Evolutionary conservation across 352 stramenopile genomes (phyloP).

Genomic region (Phytophthora cajani): DNA sequence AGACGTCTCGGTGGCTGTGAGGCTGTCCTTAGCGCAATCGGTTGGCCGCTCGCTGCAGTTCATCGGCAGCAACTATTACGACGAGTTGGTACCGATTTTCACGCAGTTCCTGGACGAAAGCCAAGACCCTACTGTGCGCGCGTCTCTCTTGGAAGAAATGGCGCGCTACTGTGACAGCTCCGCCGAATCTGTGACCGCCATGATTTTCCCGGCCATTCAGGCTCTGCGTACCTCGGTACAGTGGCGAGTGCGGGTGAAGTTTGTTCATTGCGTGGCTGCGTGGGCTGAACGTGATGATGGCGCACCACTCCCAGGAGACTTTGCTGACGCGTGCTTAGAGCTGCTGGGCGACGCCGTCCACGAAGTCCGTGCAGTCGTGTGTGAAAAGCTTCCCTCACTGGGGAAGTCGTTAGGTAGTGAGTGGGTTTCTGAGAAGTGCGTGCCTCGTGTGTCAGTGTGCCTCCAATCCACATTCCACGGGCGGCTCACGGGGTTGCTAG

Average conservation of each 20-base stretch:
- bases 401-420: conserved; percentile 77
- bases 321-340: conserved; percentile 75
- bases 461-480: conserved; percentile 81
- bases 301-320: conserved; percentile 61
- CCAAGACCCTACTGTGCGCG: conserved; percentile 81
- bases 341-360: conserved; percentile 73
- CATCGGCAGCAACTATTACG: conserved; percentile 70
- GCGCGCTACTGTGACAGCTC: conserved; percentile 76
- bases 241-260: conserved; percentile 88
- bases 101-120: conserved; percentile 83
- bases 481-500: conserved; percentile 69
- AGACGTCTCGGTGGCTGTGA: conserved; percentile 80
- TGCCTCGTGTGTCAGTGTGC: conserved; percentile 65
- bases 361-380: conserved; percentile 75
- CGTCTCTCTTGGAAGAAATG: conserved; percentile 85
- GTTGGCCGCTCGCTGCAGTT: conserved; percentile 79
- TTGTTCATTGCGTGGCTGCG: conserved; percentile 83
- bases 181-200: conserved; percentile 64
- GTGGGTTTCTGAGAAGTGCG: conserved; percentile 76
- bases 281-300: conserved; percentile 79
- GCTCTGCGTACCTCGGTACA: conserved; percentile 68
- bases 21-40: conserved; percentile 75
- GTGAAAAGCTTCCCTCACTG: conserved; percentile 67
- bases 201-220: conserved; percentile 79
- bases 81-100: conserved; percentile 86